Conservation (phyloP, 495 filamentous ascomycete genomes). For the Margaritispora aquatica region DNA sequence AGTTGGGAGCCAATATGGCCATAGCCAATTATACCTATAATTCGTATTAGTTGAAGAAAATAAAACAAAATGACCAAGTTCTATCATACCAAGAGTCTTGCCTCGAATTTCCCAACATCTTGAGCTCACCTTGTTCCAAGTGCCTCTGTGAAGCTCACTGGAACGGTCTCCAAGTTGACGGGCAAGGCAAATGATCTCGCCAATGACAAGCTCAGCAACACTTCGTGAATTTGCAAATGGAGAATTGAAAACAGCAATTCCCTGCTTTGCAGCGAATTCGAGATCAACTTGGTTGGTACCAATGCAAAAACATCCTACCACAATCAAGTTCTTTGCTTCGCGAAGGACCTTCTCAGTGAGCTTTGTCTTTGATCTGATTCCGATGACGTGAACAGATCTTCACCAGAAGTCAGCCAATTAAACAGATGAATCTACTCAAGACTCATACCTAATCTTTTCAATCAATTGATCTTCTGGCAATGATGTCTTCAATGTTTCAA, state of each 20-base stretch:
- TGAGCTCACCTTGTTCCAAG: constrained; percentile 95
- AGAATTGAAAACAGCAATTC: constrained; percentile 98
- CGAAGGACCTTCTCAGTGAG: constrained; percentile 77
- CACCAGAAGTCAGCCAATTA: constrained; percentile 5
- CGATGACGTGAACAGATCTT: constrained; percentile 95
- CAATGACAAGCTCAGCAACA: constrained; percentile 94
- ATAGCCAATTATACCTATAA: constrained; percentile 82
- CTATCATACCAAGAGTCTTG: constrained; percentile 75
- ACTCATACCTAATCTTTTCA: constrained; percentile 82
- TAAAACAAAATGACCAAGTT: neutral
- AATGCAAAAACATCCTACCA: constrained; percentile 98
- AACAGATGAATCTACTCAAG: neutral
- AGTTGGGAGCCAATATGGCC: constrained; percentile 97
- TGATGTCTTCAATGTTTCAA: constrained; percentile 84
- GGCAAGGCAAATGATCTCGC: constrained; percentile 84
- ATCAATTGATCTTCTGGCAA: constrained; percentile 90
- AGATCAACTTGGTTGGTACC: constrained; percentile 98
- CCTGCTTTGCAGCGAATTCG: constrained; percentile 81
- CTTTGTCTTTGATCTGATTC: constrained; percentile 97
- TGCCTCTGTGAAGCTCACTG: constrained; percentile 88
- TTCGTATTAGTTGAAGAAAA: constrained; percentile 11
- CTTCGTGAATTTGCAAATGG: constrained; percentile 96
- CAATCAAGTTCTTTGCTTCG: constrained; percentile 89
- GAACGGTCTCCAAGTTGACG: constrained; percentile 91
- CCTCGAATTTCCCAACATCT: constrained; percentile 98